Evolutionary conservation across 108 stramenopile genomes (phyloP).

Genomic region (Nitzschia palea): DNA sequence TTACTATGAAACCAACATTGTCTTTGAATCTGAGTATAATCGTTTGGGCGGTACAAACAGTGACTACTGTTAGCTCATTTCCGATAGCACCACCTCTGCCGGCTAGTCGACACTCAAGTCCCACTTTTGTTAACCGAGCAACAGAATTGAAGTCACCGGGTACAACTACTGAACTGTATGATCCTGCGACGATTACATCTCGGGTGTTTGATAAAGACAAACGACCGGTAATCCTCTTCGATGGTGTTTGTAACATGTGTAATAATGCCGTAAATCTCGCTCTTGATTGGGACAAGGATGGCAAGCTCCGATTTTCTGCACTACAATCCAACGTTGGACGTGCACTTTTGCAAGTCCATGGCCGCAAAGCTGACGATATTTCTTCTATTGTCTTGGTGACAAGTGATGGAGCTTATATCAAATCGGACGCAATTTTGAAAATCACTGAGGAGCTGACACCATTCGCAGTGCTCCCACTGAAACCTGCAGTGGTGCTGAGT

Average conservation of each 20-base stretch:
- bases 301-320: slow-evolving; percentile 68
- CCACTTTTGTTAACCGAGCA: too few species aligned
- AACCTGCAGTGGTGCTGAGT: slow-evolving; percentile 42
- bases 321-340: slow-evolving; percentile 74
- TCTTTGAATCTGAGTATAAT: too few species aligned
- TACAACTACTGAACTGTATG: slow-evolving; percentile 6
- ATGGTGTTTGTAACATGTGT: slow-evolving; percentile 81
- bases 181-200: slow-evolving; percentile 30
- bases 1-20: too few species aligned
- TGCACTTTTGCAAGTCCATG: slow-evolving; percentile 52
- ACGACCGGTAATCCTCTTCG: slow-evolving; percentile 75
- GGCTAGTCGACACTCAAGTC: too few species aligned
- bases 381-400: slow-evolving; percentile 77
- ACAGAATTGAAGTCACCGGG: not conserved
- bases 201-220: slow-evolving; percentile 51
- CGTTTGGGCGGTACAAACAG: too few species aligned
- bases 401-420: slow-evolving; percentile 48
- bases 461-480: slow-evolving; percentile 42
- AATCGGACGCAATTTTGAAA: slow-evolving; percentile 69
- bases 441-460: slow-evolving; percentile 66
- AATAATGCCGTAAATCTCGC: slow-evolving; percentile 69
- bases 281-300: slow-evolving; percentile 65
- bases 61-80: too few species aligned
- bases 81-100: too few species aligned
- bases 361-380: slow-evolving; percentile 71